These are phyloP conservation scores for Cyclotella kingstonii DNA, from an alignment of 108 stramenopile species.

Conservation along the genomic window DNA sequence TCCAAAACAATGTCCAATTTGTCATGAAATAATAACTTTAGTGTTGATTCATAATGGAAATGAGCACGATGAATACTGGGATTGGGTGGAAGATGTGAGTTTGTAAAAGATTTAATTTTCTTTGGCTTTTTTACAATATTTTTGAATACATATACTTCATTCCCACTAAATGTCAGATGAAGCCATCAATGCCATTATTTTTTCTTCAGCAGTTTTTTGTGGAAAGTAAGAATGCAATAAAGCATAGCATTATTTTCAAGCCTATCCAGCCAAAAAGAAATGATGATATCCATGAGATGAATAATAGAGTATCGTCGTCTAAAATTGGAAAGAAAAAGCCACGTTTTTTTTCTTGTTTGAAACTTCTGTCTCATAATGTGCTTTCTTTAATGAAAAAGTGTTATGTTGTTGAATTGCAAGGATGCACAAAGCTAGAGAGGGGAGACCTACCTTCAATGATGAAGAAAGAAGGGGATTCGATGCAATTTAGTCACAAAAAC, in stretches of 20 bases:
- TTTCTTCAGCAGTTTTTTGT: constrained; percentile 18
- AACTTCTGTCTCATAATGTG: too few relatives aligned
- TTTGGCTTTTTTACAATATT: neutral
- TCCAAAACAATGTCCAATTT: constrained; percentile 23
- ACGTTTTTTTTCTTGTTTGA: constrained; percentile 11
- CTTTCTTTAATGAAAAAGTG: too few relatives aligned
- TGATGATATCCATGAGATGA: neutral
- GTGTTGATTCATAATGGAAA: constrained; percentile 4
- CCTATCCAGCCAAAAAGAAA: neutral
- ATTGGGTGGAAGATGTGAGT: constrained; percentile 24
- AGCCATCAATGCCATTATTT: constrained; percentile 15
- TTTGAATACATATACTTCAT: neutral
- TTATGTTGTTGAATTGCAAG: too few relatives aligned
- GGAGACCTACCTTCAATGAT: too few relatives aligned
- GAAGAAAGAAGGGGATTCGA: too few relatives aligned
- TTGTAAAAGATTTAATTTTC: neutral
- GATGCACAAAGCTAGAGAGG: too few relatives aligned
- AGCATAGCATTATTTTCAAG: neutral
- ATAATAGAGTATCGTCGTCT: neutral
- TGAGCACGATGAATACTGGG: constrained; percentile 16
- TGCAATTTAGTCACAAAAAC: too few relatives aligned
- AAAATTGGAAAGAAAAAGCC: too few relatives aligned
- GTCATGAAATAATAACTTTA: constrained; percentile 1
- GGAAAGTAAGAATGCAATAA: constrained; percentile 18
- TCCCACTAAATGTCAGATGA: constrained; percentile 3